A percentile compares a stretch with the other conserved stretches of the same genome.
These are phyloP conservation scores for Aspergillus pseudoterreus DNA, from an alignment of 2,329 filamentous ascomycete species.

Conservation along the genomic window DNA sequence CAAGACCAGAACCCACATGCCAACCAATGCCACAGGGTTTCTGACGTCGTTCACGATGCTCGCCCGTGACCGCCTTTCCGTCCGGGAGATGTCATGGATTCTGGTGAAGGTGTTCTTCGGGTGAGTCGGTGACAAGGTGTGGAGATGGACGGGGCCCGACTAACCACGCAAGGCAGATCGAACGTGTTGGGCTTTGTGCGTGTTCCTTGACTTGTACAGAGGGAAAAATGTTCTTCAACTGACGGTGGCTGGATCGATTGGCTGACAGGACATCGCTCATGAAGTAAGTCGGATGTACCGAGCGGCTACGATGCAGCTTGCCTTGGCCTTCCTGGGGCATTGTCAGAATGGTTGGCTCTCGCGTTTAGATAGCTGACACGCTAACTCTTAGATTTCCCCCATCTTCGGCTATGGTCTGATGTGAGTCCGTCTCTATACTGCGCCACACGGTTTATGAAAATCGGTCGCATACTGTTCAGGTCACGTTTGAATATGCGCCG, in stretches of 20 bases:
- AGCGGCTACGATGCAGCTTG: constrained; percentile 30
- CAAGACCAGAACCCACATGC: constrained; percentile 4
- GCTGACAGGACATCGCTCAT: constrained; percentile 35
- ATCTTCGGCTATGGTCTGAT: constrained; percentile 39
- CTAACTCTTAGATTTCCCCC: constrained; percentile 39
- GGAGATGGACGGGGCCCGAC: constrained; percentile 15
- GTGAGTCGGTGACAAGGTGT: constrained; percentile 30
- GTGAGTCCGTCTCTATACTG: constrained; percentile 27
- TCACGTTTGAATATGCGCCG: constrained; percentile 31
- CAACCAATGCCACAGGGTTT: constrained; percentile 55
- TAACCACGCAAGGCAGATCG: constrained; percentile 37
- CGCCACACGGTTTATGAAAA: constrained; percentile 18
- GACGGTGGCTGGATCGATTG: constrained; percentile 41
- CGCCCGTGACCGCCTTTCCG: constrained; percentile 54
- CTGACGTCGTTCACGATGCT: constrained; percentile 70
- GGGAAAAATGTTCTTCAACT: constrained; percentile 20
- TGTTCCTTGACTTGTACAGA: constrained; percentile 19
- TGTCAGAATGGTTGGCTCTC: constrained; percentile 37
- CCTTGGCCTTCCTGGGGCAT: constrained; percentile 22
- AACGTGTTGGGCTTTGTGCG: constrained; percentile 58
- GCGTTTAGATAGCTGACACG: constrained; percentile 33
- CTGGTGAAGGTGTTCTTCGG: constrained; percentile 62
- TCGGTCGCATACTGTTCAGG: constrained; percentile 27
- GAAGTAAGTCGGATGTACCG: constrained; percentile 31
- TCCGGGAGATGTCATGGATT: constrained; percentile 57